Evolutionary conservation across 371 early-diverging fungal species (phyloP).

Genomic region (Ecytonucleospora hepatopenaei): DNA sequence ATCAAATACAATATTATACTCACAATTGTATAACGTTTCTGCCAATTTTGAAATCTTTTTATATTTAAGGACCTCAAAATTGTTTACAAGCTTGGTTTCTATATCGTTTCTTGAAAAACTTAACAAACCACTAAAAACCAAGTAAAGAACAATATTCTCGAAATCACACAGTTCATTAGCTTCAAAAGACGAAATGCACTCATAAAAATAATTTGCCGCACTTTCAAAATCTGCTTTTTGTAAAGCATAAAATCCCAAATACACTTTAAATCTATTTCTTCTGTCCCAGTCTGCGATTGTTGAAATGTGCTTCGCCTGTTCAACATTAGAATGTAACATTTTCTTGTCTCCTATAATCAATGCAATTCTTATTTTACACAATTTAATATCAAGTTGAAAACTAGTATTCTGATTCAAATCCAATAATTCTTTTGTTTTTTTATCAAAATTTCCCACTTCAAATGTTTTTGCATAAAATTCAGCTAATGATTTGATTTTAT

Average conservation of each 20-base stretch:
- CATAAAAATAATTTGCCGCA: constrained; percentile 72
- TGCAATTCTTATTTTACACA: constrained; percentile 47
- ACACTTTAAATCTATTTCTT: constrained; percentile 90
- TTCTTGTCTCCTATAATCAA: constrained; percentile 32
- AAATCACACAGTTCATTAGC: constrained; percentile 88
- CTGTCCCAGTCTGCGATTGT: constrained; percentile 99
- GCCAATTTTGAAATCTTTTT: constrained; percentile 69
- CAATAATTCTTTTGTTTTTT: constrained; percentile 12
- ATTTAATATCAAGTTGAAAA: constrained; percentile 40
- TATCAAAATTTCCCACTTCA: constrained; percentile 26
- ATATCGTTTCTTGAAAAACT: constrained; percentile 76
- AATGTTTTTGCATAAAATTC: constrained; percentile 30
- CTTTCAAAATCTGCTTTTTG: constrained; percentile 82
- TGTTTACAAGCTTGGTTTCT: constrained; percentile 66
- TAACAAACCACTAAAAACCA: constrained; percentile 72
- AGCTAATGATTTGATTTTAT: constrained; percentile 20
- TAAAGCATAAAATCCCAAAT: constrained; percentile 79
- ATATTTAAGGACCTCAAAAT: constrained; percentile 85
- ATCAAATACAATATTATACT: constrained; percentile 76
- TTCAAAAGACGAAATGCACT: constrained; percentile 85
- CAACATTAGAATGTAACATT: constrained; percentile 15
- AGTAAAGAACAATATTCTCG: constrained; percentile 82
- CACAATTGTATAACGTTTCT: constrained; percentile 74
- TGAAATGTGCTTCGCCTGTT: constrained; percentile 61
- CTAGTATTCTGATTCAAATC: constrained; percentile 13